Percentiles rank a stretch among this genome's conserved stretches.
phyloP scores from a whole-genome alignment of 192 early-diverging fungal species.

The Podila minutissima region DNA sequence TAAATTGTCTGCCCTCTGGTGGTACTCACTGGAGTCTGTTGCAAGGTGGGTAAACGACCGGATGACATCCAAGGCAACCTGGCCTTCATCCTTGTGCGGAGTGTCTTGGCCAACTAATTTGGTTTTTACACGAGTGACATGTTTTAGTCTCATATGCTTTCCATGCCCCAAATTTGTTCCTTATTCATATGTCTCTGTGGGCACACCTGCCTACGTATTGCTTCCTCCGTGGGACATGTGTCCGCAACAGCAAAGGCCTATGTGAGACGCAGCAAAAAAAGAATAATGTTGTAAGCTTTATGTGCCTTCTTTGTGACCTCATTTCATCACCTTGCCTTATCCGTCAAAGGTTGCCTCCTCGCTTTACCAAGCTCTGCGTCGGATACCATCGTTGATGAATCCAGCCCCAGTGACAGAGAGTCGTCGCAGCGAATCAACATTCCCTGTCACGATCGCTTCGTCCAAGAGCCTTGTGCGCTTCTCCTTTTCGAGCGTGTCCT shows the following conservation, averaged over 20 bases:
- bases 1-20: not conserved
- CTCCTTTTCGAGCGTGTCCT: conserved; percentile 32
- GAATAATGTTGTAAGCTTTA: too few species aligned
- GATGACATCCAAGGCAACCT: conserved; percentile 58
- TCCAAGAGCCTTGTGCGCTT: conserved; percentile 54
- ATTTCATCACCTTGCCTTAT: not conserved
- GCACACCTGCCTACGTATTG: not conserved
- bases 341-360: too few species aligned
- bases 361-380: conserved; percentile 56
- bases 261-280: too few species aligned
- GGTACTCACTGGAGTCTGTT: conserved; percentile 25
- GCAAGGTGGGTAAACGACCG: conserved; percentile 59
- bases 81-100: conserved; percentile 58
- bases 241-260: conserved; percentile 59
- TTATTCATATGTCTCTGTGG: not conserved
- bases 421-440: conserved; percentile 18
- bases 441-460: conserved; percentile 51
- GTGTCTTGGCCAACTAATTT: conserved; percentile 5
- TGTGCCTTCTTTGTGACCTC: not conserved
- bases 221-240: conserved; percentile 20
- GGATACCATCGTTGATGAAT: conserved; percentile 58
- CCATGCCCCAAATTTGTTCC: too few species aligned
- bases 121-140: too few species aligned
- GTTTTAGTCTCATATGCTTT: too few species aligned
- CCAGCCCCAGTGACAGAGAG: conserved; percentile 49